These are phyloP conservation scores for Leccinum olivaceopallidum DNA, from an alignment of 768 basidiomycete species.

Conservation along the genomic window DNA sequence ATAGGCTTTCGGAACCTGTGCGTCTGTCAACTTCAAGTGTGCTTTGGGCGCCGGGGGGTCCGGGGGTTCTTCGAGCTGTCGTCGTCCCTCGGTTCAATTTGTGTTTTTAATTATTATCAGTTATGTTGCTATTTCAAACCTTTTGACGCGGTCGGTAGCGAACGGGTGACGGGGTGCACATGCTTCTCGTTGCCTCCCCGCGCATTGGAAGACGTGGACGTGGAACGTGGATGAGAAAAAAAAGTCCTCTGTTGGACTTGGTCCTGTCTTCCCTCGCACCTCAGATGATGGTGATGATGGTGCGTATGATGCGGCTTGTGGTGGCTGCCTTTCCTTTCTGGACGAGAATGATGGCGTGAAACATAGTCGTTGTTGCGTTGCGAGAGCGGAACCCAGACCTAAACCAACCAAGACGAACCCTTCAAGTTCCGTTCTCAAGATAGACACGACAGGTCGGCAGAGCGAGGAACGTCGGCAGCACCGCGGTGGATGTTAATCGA, in stretches of 20 bases:
- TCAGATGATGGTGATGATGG: neutral
- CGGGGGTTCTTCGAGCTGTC: neutral
- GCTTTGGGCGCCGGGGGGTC: neutral
- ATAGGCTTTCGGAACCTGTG: neutral
- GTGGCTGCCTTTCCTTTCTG: neutral
- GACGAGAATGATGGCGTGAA: neutral
- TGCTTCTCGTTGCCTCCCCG: slow-evolving; percentile 7
- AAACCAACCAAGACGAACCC: neutral
- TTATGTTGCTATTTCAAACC: neutral
- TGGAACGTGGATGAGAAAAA: neutral
- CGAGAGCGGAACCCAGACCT: neutral
- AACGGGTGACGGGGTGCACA: slow-evolving; percentile 25
- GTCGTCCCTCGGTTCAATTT: neutral
- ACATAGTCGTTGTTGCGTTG: neutral
- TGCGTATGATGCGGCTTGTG: neutral
- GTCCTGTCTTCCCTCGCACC: neutral
- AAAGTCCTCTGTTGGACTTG: neutral
- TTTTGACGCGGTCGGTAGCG: slow-evolving; percentile 13
- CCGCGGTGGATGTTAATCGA: neutral
- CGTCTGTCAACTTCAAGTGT: neutral
- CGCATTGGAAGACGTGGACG: neutral
- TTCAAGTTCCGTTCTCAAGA: neutral
- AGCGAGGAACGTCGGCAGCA: neutral
- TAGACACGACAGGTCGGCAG: slow-evolving; percentile 14
- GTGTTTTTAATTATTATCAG: neutral